Evolutionary conservation across 2,329 filamentous ascomycete genomes (phyloP).

Genomic region (Calycina marina): DNA sequence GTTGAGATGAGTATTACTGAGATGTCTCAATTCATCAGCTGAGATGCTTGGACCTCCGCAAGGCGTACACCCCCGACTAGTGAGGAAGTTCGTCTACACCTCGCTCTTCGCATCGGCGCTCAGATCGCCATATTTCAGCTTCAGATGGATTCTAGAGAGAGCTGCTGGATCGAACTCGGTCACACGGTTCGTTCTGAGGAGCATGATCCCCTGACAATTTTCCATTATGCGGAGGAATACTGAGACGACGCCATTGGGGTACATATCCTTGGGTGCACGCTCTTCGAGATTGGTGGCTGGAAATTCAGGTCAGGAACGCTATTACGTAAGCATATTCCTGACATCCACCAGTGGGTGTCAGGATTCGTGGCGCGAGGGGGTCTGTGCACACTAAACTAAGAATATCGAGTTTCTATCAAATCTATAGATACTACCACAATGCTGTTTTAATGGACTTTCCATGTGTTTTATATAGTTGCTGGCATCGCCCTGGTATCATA

Average conservation of each 20-base stretch:
- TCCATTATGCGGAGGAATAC: too few species aligned
- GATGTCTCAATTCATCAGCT: constrained; percentile 1
- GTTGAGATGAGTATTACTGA: constrained; percentile 2
- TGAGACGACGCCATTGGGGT: neutral
- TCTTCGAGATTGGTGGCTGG: too few species aligned
- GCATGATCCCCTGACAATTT: too few species aligned
- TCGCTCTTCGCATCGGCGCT: constrained; percentile 1
- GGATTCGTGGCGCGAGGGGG: neutral
- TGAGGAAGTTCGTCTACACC: constrained; percentile 2
- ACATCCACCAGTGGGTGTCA: neutral
- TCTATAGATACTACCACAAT: neutral
- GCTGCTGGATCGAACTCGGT: constrained; percentile 1
- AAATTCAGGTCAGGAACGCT: too few species aligned
- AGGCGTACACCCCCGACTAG: constrained; percentile 2
- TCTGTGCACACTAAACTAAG: neutral
- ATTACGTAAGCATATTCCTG: neutral
- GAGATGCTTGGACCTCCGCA: constrained; percentile 3
- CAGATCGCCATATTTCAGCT: constrained; percentile 1
- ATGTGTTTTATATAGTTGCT: neutral
- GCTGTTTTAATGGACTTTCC: neutral
- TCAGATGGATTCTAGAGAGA: constrained; percentile 2
- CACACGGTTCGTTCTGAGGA: constrained; percentile 2
- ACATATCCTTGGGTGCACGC: neutral
- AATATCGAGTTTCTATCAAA: neutral
- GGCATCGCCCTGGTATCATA: neutral